Conservation (phyloP, 768 basidiomycete species). For the Dictyophora rubrovolvata region DNA sequence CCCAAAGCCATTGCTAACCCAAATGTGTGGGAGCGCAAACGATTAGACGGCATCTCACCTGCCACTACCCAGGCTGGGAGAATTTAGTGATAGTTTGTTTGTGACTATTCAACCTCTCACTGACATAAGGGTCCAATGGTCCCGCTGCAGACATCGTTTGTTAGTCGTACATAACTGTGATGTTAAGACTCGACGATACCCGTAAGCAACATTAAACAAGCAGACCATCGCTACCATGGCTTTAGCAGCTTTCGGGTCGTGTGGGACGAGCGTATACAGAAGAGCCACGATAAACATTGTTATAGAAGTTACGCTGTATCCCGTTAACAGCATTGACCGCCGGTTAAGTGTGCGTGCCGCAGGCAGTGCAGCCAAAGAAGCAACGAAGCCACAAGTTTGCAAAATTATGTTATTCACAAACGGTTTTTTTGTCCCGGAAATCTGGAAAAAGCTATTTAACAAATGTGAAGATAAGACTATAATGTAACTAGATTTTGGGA, state of each 20-base stretch:
- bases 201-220: constrained; percentile 10
- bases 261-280: constrained; percentile 7
- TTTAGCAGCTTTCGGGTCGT: background rate
- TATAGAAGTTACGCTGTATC: constrained; percentile 6
- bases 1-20: constrained; percentile 12
- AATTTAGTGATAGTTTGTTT: background rate
- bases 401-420: constrained; percentile 14
- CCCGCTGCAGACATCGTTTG: background rate
- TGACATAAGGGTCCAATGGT: background rate
- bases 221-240: constrained; percentile 13
- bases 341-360: constrained; percentile 10
- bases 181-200: background rate
- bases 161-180: no score
- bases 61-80: constrained; percentile 10
- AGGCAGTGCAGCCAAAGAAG: constrained; percentile 2
- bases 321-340: constrained; percentile 6
- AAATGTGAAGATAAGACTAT: background rate
- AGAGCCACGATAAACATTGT: constrained; percentile 10
- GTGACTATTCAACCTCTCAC: background rate
- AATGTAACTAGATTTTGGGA: background rate
- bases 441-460: constrained; percentile 10
- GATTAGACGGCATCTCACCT: constrained; percentile 13
- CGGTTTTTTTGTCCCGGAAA: constrained; percentile 9
- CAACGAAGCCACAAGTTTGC: constrained; percentile 9
- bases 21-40: constrained; percentile 11